phyloP scores from a whole-genome alignment of 75 land plant species.

The Sequoiadendron giganteum region DNA sequence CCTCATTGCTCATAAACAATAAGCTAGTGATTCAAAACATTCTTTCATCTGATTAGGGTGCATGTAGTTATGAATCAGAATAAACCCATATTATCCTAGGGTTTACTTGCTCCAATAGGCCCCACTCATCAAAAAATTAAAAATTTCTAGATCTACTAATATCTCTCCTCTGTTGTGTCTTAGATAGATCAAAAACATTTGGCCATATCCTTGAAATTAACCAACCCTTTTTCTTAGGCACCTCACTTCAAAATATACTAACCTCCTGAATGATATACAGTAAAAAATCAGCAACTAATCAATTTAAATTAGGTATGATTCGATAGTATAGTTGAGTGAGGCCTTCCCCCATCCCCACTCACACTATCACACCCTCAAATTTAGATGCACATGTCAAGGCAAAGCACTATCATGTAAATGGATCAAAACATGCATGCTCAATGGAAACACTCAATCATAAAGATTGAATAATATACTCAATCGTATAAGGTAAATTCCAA shows the following conservation, averaged over 20 bases:
- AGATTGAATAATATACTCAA: neutral
- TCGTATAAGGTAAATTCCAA: neutral
- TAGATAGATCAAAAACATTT: neutral
- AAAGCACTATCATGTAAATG: neutral
- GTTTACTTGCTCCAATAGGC: neutral
- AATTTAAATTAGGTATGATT: neutral
- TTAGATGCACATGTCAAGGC: neutral
- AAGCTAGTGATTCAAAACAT: neutral
- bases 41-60: neutral
- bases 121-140: neutral
- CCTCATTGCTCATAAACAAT: too few relatives aligned
- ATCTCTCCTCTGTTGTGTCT: neutral
- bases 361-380: neutral
- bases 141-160: neutral
- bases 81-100: neutral
- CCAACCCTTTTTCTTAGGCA: neutral
- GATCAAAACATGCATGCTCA: neutral
- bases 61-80: neutral
- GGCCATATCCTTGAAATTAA: neutral
- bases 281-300: neutral
- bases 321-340: neutral
- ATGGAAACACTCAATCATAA: neutral
- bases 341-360: neutral
- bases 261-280: neutral
- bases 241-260: neutral